These are phyloP conservation scores for Coniferiporia sulphurascens DNA, from an alignment of 1,284 basidiomycete species.

Conservation along the genomic window DNA sequence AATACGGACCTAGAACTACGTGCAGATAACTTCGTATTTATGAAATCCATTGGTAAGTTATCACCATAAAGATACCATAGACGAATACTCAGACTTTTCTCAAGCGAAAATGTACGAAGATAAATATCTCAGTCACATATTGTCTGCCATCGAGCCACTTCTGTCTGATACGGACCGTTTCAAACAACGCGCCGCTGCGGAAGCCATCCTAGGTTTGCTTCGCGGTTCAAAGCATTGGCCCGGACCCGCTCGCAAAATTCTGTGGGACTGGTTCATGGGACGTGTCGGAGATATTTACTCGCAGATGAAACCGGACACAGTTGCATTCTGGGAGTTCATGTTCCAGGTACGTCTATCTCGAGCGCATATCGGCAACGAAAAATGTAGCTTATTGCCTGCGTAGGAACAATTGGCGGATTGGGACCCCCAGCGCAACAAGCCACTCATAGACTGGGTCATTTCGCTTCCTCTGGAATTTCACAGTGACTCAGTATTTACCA, in stretches of 20 bases:
- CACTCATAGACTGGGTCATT: constrained; percentile 78
- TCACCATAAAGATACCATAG: constrained; percentile 13
- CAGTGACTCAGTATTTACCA: constrained; percentile 70
- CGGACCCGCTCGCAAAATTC: constrained; percentile 44
- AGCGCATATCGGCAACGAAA: constrained; percentile 1
- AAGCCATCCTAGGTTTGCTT: constrained; percentile 68
- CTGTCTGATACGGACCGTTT: constrained; percentile 77
- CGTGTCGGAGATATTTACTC: constrained; percentile 69
- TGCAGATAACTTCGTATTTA: constrained; percentile 58
- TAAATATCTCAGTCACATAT: constrained; percentile 46
- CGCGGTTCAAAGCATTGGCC: constrained; percentile 92
- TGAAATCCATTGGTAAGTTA: constrained; percentile 62
- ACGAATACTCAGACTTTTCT: constrained; percentile 15
- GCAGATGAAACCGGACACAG: constrained; percentile 81
- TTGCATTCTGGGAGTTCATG: constrained; percentile 67
- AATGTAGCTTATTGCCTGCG: constrained; percentile 19
- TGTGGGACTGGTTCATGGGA: constrained; percentile 83
- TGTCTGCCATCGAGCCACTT: constrained; percentile 54
- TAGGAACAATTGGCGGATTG: constrained; percentile 67
- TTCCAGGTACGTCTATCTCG: constrained; percentile 43
- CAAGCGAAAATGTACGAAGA: constrained; percentile 65
- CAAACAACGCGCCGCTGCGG: constrained; percentile 88
- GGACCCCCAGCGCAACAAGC: constrained; percentile 82
- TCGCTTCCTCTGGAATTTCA: constrained; percentile 77
- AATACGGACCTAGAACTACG: constrained; percentile 46